A percentile compares a stretch with the other conserved stretches of the same genome.
Evolutionary conservation across 768 basidiomycete genomes (phyloP).

Genomic region (Amanita brunnescens): DNA sequence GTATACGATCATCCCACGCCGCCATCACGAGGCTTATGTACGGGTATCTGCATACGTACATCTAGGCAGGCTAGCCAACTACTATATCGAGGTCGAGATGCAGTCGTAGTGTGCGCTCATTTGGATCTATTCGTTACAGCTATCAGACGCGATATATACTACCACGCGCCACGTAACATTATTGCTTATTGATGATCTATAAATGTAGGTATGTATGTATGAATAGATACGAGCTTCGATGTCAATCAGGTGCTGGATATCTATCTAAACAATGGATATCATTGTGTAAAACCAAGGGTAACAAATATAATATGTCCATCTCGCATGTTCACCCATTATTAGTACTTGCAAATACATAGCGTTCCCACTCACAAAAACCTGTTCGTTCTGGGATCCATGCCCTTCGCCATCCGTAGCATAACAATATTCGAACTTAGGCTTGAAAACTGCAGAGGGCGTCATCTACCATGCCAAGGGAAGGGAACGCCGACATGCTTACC

Average conservation of each 20-base stretch:
- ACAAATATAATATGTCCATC: background rate
- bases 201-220: too few species aligned
- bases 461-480: conserved; percentile 1
- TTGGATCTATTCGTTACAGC: too few species aligned
- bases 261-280: conserved; percentile 2
- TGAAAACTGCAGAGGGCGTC: conserved; percentile 29
- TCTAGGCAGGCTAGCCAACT: too few species aligned
- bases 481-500: conserved; percentile 26
- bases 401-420: conserved; percentile 35
- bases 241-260: background rate
- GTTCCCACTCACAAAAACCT: conserved; percentile 29
- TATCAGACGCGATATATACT: too few species aligned
- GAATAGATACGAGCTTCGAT: too few species aligned
- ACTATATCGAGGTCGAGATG: too few species aligned
- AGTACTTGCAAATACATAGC: conserved; percentile 24
- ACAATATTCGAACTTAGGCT: conserved; percentile 43
- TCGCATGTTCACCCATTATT: background rate
- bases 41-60: too few species aligned
- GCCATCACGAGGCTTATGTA: too few species aligned
- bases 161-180: background rate
- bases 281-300: background rate
- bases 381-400: conserved; percentile 28
- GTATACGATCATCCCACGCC: too few species aligned
- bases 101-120: too few species aligned
- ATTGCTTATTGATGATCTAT: too few species aligned